phyloP scores from a whole-genome alignment of 331 rosid genomes.

The Quercus lobata region DNA sequence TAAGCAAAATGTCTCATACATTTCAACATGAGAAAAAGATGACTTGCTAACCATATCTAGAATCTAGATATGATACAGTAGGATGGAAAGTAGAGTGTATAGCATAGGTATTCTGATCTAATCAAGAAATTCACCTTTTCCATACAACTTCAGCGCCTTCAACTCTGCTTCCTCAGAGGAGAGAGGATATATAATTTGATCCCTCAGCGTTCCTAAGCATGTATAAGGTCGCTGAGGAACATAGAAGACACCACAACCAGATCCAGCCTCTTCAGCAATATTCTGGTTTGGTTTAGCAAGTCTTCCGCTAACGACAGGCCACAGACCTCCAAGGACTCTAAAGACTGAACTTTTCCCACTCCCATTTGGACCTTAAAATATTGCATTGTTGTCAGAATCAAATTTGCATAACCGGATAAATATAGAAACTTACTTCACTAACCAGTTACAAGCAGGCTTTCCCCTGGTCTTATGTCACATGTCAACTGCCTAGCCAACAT shows the following conservation, averaged over 20 bases:
- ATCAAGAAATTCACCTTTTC: constrained; percentile 54
- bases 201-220: constrained; percentile 93
- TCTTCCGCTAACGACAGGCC: constrained; percentile 83
- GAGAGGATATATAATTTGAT: constrained; percentile 95
- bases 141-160: constrained; percentile 52
- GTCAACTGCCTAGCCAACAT: constrained; percentile 84
- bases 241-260: constrained; percentile 73
- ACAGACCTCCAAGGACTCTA: constrained; percentile 94
- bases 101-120: not conserved
- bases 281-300: constrained; percentile 62
- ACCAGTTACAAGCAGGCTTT: constrained; percentile 97
- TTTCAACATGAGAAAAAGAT: not conserved
- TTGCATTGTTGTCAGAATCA: constrained; percentile 13
- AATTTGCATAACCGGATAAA: constrained; percentile 1
- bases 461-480: constrained; percentile 64
- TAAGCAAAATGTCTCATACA: not conserved
- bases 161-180: constrained; percentile 78
- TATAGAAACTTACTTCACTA: constrained; percentile 25
- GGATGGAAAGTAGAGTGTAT: not conserved
- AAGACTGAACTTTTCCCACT: constrained; percentile 98
- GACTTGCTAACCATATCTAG: not conserved
- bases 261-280: constrained; percentile 46
- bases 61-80: not conserved
- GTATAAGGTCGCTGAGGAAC: constrained; percentile 99
- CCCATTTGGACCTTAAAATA: constrained; percentile 87